phyloP scores from a whole-genome alignment of 192 early-diverging fungal genomes.

The Umbelopsis isabellina region DNA sequence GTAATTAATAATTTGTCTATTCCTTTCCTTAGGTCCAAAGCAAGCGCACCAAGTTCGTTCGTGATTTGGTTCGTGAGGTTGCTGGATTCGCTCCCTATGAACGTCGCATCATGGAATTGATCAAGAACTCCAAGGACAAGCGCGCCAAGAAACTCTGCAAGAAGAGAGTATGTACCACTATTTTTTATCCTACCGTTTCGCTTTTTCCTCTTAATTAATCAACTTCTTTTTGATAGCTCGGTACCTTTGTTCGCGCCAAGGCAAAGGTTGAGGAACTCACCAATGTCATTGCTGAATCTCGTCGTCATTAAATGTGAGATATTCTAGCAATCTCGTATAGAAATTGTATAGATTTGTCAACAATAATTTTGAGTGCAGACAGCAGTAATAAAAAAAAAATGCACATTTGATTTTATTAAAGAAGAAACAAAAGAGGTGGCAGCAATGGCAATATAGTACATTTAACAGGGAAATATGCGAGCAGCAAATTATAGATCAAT shows the following conservation, averaged over 20 bases:
- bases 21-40: conserved; percentile 29
- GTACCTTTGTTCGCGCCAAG: conserved; percentile 96
- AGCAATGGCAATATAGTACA: conserved; percentile 16
- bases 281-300: conserved; percentile 90
- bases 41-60: conserved; percentile 89
- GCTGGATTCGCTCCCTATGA: conserved; percentile 97
- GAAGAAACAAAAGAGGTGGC: not conserved
- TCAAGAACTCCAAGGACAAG: conserved; percentile 99
- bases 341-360: conserved; percentile 35
- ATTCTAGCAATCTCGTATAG: not conserved
- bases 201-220: not conserved
- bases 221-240: conserved; percentile 63
- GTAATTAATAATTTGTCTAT: not conserved
- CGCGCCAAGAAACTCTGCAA: conserved; percentile 98
- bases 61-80: conserved; percentile 93
- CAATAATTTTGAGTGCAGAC: conserved; percentile 54
- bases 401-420: conserved; percentile 26
- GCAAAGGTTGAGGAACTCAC: conserved; percentile 98
- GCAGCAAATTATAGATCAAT: not conserved
- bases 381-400: conserved; percentile 41
- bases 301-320: conserved; percentile 58
- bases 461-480: conserved; percentile 13
- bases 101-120: conserved; percentile 98
- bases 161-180: conserved; percentile 73
- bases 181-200: not conserved